These are phyloP conservation scores for Rusavskia elegans DNA, from an alignment of 495 filamentous ascomycete genomes.

Conservation along the genomic window DNA sequence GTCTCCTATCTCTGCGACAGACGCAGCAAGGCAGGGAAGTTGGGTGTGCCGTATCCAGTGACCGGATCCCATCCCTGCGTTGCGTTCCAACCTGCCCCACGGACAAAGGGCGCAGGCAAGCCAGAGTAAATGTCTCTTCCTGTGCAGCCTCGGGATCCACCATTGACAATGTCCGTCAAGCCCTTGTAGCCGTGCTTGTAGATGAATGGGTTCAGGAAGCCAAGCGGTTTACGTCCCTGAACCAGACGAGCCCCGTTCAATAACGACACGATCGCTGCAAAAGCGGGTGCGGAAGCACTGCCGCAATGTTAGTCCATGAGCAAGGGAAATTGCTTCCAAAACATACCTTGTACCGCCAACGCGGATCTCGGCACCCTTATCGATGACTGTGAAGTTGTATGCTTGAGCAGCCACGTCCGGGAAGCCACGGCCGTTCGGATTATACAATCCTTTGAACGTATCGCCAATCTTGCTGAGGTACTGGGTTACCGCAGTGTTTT, in stretches of 20 bases:
- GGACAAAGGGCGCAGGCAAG: constrained; percentile 20
- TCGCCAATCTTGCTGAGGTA: constrained; percentile 33
- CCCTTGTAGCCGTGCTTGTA: constrained; percentile 31
- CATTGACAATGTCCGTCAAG: constrained; percentile 41
- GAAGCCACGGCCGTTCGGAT: constrained; percentile 47
- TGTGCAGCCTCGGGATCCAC: constrained; percentile 36
- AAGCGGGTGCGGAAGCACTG: constrained; percentile 35
- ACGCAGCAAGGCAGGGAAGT: constrained; percentile 22
- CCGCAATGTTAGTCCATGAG: neutral
- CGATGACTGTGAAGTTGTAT: constrained; percentile 22
- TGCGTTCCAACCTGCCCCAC: constrained; percentile 45
- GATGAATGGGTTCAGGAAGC: constrained; percentile 52
- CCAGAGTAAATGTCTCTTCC: constrained; percentile 15
- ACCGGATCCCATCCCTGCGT: constrained; percentile 33
- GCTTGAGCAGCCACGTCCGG: constrained; percentile 54
- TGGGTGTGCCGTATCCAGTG: constrained; percentile 27
- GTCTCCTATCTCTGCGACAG: constrained; percentile 18
- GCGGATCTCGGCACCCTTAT: constrained; percentile 20
- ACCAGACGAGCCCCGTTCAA: constrained; percentile 41
- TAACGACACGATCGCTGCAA: constrained; percentile 37
- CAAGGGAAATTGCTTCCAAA: neutral
- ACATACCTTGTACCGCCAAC: constrained; percentile 30
- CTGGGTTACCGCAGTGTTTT: constrained; percentile 34
- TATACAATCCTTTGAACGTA: constrained; percentile 33
- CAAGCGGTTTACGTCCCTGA: constrained; percentile 30